phyloP scores from a whole-genome alignment of 2,329 filamentous ascomycete genomes.

The Ceratocystis alfenasii region DNA sequence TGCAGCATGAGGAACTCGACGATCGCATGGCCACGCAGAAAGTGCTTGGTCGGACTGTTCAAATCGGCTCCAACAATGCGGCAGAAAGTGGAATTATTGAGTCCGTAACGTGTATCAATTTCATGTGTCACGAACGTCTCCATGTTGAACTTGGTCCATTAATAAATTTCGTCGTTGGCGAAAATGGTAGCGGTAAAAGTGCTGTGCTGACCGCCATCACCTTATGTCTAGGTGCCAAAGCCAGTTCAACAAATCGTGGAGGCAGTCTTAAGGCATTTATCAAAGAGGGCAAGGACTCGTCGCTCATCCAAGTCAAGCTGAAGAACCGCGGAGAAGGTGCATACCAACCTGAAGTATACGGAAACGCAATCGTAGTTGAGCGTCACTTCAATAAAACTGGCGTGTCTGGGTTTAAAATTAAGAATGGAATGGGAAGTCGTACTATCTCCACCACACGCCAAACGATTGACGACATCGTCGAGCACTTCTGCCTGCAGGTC shows the following conservation, averaged over 20 bases:
- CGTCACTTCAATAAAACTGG: constrained; percentile 69
- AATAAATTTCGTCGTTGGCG: constrained; percentile 96
- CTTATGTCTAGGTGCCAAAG: constrained; percentile 88
- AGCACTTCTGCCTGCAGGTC: constrained; percentile 86
- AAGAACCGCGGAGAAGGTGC: constrained; percentile 82
- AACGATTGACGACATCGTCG: constrained; percentile 84
- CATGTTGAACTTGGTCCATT: constrained; percentile 78
- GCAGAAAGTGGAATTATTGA: constrained; percentile 81
- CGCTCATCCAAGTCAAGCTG: constrained; percentile 67
- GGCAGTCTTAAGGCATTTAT: constrained; percentile 82
- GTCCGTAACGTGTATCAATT: constrained; percentile 76
- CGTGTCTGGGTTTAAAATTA: constrained; percentile 74
- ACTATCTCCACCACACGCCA: constrained; percentile 70
- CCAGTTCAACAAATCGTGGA: constrained; percentile 82
- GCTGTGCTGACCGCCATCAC: constrained; percentile 87
- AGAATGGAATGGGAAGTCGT: constrained; percentile 51
- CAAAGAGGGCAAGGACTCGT: constrained; percentile 72
- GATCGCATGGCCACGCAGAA: constrained; percentile 55
- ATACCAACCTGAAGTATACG: constrained; percentile 72
- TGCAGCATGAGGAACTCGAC: constrained; percentile 45
- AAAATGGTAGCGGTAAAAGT: constrained; percentile 96
- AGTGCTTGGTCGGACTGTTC: constrained; percentile 28
- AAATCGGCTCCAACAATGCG: constrained; percentile 54
- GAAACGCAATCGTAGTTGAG: constrained; percentile 78
- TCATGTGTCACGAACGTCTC: constrained; percentile 86